Base-by-base conservation (phyloP, 352 stramenopile genomes). In the Globisporangium mamillatum region DNA sequence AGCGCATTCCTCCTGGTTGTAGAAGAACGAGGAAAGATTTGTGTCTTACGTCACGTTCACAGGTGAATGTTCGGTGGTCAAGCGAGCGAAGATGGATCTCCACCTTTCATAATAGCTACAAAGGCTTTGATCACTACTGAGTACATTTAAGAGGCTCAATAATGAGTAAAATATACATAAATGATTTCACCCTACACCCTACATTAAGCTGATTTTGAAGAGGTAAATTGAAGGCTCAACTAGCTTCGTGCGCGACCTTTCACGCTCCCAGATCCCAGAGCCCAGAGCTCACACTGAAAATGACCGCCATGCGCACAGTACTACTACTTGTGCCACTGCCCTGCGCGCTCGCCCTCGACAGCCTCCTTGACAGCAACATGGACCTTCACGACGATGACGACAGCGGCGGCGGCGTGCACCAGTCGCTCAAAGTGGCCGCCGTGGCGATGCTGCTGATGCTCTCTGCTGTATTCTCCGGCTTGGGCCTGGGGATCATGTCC, bases 401-500 rank as follows among this genome's bases (percentile, higher is more conserved):
- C 38, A 20, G 36, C 16, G 44, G 71, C 27, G 63, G 73, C 48
- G 72, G 52, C 25, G 46, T 12, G 18, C 18, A 27, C 16, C 64
- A 56, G 16, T 74, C 72, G 24, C 73, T 88, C 57, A 79, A 90
- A 63, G 77, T 92, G 58, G 67, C 69, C 20, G 75, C 66, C 2
- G 66, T 94, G 24, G 68, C 84, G 29, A n/a, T 88, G 41, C 75
- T 96, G 25, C 77, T 97, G 36, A 63, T 59, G 22, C 76, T 99
- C 25, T 99, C 96, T 0, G 95, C 84, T 20, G 73, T 97, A 16
- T 99, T 99, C 69, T 91, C 84, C 8, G 97, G 97, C 0, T 79
- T 99, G 22, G 98, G 96, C 1, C 85, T 99, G 20, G 97, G 97
- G 4, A 81, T 99, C 62, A 97, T 99, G 86, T 97, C 95, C 20